Base-by-base conservation (phyloP, 2,329 filamentous ascomycete species). In the Fusarium continuum region DNA sequence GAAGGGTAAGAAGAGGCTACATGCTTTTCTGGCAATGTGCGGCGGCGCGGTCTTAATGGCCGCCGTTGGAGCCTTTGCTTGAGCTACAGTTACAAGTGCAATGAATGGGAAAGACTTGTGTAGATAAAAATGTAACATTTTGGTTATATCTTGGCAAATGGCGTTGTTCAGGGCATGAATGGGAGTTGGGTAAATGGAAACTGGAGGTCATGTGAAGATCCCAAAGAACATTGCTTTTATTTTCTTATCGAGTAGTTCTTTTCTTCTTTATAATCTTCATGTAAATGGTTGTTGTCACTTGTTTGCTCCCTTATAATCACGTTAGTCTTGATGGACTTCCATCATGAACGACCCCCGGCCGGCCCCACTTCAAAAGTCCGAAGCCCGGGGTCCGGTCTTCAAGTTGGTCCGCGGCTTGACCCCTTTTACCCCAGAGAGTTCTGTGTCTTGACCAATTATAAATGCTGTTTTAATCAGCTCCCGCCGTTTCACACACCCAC, bases 1-100 rank as follows among this genome's bases (percentile, higher is more conserved):
- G 31, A 83, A 83, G 54, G 90, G 90, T 0, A 83, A 76, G 70
- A 85, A 80, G 68, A 80, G 90, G 28, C 77, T 87, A 11, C 81
- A 84, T 45, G 90, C 90, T 1, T 91, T 87, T 53, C 54, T 87
- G 25, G 78, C 88, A 6, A 88, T 92, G 3, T 79, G 88, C 23
- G 78, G 79, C 2, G 90, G 90, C 0, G 88, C 90, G 0, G 77
- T 83, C 45, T 79, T 90, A 45, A 92, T 92, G 90, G 88, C 88
- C 28, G 73, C 87, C 13, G 88, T 92, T 1, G 89, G 89, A 1
- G 89, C 89, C 8, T 91, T 91, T 83, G 89, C 89, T 9, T 91
- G 13, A 45, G n/a, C 14, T 19, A 14, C n/a, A 28, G 34, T 22
- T 23, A n/a, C n/a, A 36, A 53, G n/a, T n/a, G n/a, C n/a, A n/a